Conservation (phyloP, 345 rosid species). For the Lenwebbia sp. region DNA sequence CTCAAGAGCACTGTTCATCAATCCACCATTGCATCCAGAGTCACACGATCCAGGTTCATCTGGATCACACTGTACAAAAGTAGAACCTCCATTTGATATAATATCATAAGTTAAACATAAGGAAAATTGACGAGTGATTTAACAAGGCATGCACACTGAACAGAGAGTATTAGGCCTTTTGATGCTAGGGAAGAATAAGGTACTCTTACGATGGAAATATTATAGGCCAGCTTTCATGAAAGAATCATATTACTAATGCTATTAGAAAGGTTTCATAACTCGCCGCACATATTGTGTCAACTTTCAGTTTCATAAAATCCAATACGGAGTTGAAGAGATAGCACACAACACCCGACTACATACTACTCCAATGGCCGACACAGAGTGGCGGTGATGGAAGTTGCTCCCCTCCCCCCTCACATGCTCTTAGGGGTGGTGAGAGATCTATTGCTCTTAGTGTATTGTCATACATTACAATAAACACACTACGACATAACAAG, state of each 20-base stretch:
- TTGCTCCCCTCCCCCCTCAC: too few relatives aligned
- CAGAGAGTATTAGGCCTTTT: not conserved
- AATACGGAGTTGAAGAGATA: not conserved
- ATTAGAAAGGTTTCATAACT: not conserved
- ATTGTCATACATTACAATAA: not conserved
- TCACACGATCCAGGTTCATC: conserved; percentile 70
- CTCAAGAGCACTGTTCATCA: conserved; percentile 87
- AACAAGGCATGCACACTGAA: not conserved
- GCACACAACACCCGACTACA: not conserved
- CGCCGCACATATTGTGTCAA: not conserved
- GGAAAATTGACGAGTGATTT: not conserved
- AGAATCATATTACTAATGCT: not conserved
- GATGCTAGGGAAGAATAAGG: not conserved
- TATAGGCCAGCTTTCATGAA: not conserved
- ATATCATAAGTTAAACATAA: not conserved
- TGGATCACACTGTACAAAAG: conserved; percentile 73
- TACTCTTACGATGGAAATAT: not conserved
- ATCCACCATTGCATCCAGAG: conserved; percentile 86
- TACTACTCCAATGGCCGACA: not conserved
- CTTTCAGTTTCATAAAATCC: not conserved
- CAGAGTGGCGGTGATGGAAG: not conserved
- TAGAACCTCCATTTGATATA: not conserved
- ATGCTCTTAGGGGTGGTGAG: not conserved
- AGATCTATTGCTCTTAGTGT: not conserved
- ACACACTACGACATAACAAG: not conserved